Evolutionary conservation across 169 alveolate species (phyloP), one percentile per base, ranked within the genome.

Genomic region (Eimeria maxima): DNA sequence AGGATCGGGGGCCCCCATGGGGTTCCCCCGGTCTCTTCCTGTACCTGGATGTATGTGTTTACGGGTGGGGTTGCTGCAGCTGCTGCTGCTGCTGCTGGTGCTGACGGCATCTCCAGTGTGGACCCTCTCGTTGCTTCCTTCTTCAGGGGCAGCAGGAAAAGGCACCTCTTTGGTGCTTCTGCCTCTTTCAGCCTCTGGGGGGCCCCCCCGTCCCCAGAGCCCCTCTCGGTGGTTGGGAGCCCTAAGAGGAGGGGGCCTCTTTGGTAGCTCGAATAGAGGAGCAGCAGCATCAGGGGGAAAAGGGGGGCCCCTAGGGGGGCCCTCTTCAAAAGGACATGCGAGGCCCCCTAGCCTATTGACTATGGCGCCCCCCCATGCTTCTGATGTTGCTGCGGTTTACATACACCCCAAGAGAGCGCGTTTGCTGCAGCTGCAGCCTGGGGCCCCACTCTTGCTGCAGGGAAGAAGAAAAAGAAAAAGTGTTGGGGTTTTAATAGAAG

Each of bases 401-500:
- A 97, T 99, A 95, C 98, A 99, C 86, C 99, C 99, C 90, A 98
- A 95, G 95, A 67, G 98, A 50, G 97, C 97, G 86, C 99, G 98
- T 81, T 99, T 98, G 95, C 97, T 99, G 93, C 98, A 98, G 93
- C 97, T 99, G 29, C 99, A 99, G 97, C 98, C 99, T 90, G 99
- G 99, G 27, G 99, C 99, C 87, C 99, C 99, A 7, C 99, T 99
- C 63, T 96, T 99, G 93, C 97, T 99, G 63, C 98, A 98, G 96
- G 99, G 99, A 11, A 99, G 99, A 96, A 99, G 99, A 97, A 97
- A 99, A 83, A 99, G 98, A 93, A 99, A 99, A 47, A 99, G 99
- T 14, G 99, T 99, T 47, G 99, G 99, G 95, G 98, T 99, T 45
- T 99, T 99, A 47, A 97, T 99, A 50, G 99, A 99, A 22, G 99